A percentile compares a stretch with the other conserved stretches of the same genome.
phyloP scores from a whole-genome alignment of 257 asterid species.

The Gentiana dahurica region DNA sequence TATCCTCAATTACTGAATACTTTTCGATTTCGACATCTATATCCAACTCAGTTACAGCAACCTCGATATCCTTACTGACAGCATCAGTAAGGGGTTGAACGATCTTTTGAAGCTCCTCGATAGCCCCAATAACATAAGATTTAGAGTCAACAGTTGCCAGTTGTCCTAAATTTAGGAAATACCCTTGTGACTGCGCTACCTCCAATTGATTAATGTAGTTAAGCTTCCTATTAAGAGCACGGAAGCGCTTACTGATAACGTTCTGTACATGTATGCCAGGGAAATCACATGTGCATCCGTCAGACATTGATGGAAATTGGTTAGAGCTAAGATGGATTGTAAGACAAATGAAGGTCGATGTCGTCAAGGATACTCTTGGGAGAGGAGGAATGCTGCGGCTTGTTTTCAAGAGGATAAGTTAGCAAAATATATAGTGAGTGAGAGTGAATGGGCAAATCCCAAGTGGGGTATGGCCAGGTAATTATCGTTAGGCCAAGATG shows the following conservation, averaged over 20 bases:
- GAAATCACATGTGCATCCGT: constrained; percentile 23
- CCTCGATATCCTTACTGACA: constrained; percentile 40
- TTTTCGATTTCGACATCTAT: constrained; percentile 7
- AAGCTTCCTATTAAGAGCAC: constrained; percentile 55
- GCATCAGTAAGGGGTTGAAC: constrained; percentile 48
- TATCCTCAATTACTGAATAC: constrained; percentile 31
- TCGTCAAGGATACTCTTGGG: neutral
- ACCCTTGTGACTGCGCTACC: constrained; percentile 47
- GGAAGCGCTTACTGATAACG: constrained; percentile 65
- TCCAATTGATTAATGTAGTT: constrained; percentile 67
- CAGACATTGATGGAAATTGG: too few relatives aligned
- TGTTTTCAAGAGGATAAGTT: neutral
- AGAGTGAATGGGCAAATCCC: too few relatives aligned
- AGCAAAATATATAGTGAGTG: too few relatives aligned
- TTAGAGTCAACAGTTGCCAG: constrained; percentile 54
- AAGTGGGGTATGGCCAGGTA: too few relatives aligned
- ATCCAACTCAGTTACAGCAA: neutral
- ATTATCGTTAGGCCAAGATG: too few relatives aligned
- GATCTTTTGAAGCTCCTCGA: constrained; percentile 67
- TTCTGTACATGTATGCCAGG: constrained; percentile 46
- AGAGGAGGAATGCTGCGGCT: neutral
- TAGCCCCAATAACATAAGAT: constrained; percentile 32
- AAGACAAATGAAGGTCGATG: too few relatives aligned
- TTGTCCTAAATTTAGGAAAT: constrained; percentile 61
- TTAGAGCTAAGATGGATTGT: neutral